Evolutionary conservation across 2,329 filamentous ascomycete genomes (phyloP).

Genomic region (Capronia epimyces): DNA sequence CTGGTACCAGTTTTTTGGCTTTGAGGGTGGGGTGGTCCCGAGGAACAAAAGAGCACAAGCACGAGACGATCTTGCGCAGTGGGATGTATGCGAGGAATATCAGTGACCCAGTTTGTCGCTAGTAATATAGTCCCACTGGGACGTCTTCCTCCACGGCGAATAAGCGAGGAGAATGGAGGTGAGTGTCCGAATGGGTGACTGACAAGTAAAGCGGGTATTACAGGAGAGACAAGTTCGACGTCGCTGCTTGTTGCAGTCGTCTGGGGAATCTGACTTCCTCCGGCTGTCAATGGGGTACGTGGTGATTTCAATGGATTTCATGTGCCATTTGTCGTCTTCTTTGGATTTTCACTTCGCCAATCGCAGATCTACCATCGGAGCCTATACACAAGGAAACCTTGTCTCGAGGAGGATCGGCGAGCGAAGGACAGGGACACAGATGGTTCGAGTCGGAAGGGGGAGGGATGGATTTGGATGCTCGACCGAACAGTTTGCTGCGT

Average conservation of each 20-base stretch:
- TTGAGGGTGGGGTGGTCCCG: conserved; percentile 2
- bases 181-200: not conserved
- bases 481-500: no score
- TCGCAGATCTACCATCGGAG: not conserved
- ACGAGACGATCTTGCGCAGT: conserved; percentile 13
- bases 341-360: not conserved
- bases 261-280: conserved; percentile 4
- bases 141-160: not conserved
- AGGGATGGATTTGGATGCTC: not conserved
- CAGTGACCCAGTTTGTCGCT: not conserved
- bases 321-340: not conserved
- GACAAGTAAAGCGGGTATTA: not conserved
- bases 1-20: not conserved
- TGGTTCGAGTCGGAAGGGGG: not conserved
- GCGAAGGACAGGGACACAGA: no score
- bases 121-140: not conserved
- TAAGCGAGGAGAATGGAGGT: conserved; percentile 2
- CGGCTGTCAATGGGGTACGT: conserved; percentile 12
- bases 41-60: not conserved
- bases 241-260: not conserved
- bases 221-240: not conserved
- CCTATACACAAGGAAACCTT: not conserved
- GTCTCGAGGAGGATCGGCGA: no score
- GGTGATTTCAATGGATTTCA: conserved; percentile 1
- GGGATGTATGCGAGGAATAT: conserved; percentile 1